Base-by-base conservation (phyloP, 2,329 filamentous ascomycete genomes). In the Ilyonectria sp. region DNA sequence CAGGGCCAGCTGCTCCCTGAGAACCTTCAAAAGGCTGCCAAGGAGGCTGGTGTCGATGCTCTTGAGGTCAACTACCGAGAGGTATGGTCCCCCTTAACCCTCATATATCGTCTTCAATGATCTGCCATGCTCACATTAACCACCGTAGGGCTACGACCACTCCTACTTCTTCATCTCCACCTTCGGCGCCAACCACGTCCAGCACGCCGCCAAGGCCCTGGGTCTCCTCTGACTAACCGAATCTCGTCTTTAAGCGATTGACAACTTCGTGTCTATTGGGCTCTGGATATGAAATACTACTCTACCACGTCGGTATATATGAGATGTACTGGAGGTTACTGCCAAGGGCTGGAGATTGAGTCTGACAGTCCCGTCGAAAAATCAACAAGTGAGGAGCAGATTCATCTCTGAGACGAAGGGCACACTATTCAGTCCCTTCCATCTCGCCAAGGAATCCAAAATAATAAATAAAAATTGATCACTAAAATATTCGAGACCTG, bases 81-180 rank as follows among this genome's bases (percentile, higher is more conserved):
- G 69, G 90, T 90, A 75, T 79, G 87, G 64, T 26, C 58, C 33
- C 1, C n/a, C 13, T 21, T 6, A n/a, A 6, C 5, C 31, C 11
- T 21, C 29, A 10, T 50, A 62, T 13, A 61, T 19, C 59, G 8
- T 11, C 26, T 6, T 43, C 4, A 35, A 35, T 33, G 37, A 8
- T 8, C 11, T 7, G 4, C 26, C n/a, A 49, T 52, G 44, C 63
- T 65, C n/a, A 66, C 52, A 31, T 35, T 37, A 10, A 55, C 52
- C 29, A 6, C 19, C 6, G 6, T 78, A 93, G 83, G 94, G 91
- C 69, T 98, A 99, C 79, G 96, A 99, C 81, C 96, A 99, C 84
- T 97, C 94, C 69, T 99, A 99, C 85, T 99, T 91, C 83, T 98
- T 97, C 82, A 97, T 99, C 86, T 92, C 95, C 40, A 91, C 90